Percentiles rank a stretch among this genome's conserved stretches.
These are phyloP conservation scores for Plasmodium cynomolgi DNA, from an alignment of 169 alveolate genomes.

Conservation along the genomic window DNA sequence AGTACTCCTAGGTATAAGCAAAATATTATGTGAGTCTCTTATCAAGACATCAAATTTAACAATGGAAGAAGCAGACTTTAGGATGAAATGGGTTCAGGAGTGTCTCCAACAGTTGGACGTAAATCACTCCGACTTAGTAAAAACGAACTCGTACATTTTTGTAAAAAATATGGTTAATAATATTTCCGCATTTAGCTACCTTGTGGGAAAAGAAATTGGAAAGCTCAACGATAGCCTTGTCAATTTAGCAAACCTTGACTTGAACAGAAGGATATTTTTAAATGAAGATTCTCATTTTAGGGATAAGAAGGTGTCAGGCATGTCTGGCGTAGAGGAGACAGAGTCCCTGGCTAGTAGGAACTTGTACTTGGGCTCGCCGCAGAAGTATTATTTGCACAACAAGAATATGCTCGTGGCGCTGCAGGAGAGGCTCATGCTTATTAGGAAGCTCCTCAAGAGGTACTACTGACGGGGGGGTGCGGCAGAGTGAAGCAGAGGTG, in stretches of 20 bases:
- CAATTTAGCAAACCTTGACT: not conserved
- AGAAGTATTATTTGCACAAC: conserved; percentile 11
- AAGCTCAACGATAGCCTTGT: conserved; percentile 4
- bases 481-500: too few species aligned
- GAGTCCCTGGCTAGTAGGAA: not conserved
- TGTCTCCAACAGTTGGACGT: conserved; percentile 25
- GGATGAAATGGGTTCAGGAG: conserved; percentile 44
- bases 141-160: conserved; percentile 52
- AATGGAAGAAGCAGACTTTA: conserved; percentile 29
- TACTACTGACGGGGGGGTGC: not conserved
- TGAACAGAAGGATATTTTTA: conserved; percentile 5
- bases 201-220: conserved; percentile 11
- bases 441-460: conserved; percentile 63
- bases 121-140: conserved; percentile 33
- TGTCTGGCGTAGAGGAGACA: not conserved
- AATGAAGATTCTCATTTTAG: not conserved
- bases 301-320: not conserved
- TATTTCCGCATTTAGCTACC: conserved; percentile 18
- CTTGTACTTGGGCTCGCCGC: not conserved
- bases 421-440: conserved; percentile 30
- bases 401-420: conserved; percentile 21
- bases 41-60: not conserved
- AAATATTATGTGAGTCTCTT: conserved; percentile 54
- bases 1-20: conserved; percentile 54
- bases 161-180: conserved; percentile 57